Base-by-base conservation (phyloP, 495 filamentous ascomycete species). In the Aspergillus asperescens region DNA sequence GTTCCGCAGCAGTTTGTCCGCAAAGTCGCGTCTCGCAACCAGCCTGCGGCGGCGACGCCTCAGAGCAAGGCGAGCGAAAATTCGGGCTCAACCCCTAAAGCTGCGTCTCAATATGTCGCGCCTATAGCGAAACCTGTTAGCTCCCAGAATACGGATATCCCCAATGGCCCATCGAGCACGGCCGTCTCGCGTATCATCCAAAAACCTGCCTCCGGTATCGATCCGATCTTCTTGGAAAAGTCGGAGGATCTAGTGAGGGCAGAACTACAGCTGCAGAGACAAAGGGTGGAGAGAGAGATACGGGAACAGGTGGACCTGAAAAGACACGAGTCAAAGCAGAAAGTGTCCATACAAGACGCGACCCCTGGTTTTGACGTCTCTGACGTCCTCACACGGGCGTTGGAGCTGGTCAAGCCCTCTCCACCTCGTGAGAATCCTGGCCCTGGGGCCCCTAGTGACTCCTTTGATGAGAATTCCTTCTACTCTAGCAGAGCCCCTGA, bases 381-480 rank as follows among this genome's bases (percentile, higher is more conserved):
- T 18, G 84, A 87, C 57, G 79, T 90, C 47, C 67, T 95, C 60
- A 72, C 76, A 46, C 83, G 81, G 63, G 90, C 90, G 20, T 72
- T 87, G 58, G 77, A 82, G 41, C 72, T 89, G 55, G 87, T 90
- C 54, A 82, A 80, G 64, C 82, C 85, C 23, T 66, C 83, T 58
- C 72, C 70, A 37, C 60, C 69, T 62, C 73, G 75, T 77, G 71
- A 73, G 56, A 62, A 55, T 50, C 80, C 81, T 70, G 73, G 67
- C 49, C 64, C 66, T 56, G 74, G 76, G 66, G 76, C 78, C 55
- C 72, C 78, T 55, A 85, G 78, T 76, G 88, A 90, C 62, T 91
- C 88, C 9, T 87, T 89, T 69, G 90, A 95, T 69, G 85, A 92
- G 61, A 90, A 93, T 57, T 90, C 88, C n/a, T 92, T 93, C 68